phyloP scores from a whole-genome alignment of 257 asterid genomes.

The Eustoma russellianum region DNA sequence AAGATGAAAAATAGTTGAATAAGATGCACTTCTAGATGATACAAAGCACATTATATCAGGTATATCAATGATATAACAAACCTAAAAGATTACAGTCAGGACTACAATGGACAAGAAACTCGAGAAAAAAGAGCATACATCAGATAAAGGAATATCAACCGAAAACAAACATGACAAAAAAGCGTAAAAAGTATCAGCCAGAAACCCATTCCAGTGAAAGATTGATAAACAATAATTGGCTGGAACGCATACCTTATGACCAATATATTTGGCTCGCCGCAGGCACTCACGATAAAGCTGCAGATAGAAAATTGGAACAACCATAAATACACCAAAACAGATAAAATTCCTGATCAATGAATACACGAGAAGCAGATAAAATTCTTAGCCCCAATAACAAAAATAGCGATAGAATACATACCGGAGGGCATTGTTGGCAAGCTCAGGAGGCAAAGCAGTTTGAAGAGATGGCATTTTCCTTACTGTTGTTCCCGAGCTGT shows the following conservation, averaged over 20 bases:
- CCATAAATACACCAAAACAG: neutral
- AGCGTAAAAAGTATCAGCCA: too few species aligned
- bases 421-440: slow-evolving; percentile 81
- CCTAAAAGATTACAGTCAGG: too few species aligned
- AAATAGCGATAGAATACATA: slow-evolving; percentile 18
- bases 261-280: slow-evolving; percentile 83
- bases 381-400: neutral
- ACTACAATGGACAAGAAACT: too few species aligned
- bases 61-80: too few species aligned
- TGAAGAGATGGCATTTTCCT: slow-evolving; percentile 72
- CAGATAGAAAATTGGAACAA: slow-evolving; percentile 12
- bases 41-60: too few species aligned
- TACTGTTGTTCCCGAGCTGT: neutral
- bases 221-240: neutral
- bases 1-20: too few species aligned
- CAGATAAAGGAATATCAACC: neutral
- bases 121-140: slow-evolving; percentile 1
- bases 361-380: neutral
- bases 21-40: too few species aligned
- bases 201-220: neutral
- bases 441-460: slow-evolving; percentile 92
- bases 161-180: neutral
- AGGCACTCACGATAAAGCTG: slow-evolving; percentile 92
- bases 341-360: slow-evolving; percentile 3
- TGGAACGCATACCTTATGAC: slow-evolving; percentile 47